These are phyloP conservation scores for Solanum acaule DNA, from an alignment of 257 asterid species.

Conservation along the genomic window DNA sequence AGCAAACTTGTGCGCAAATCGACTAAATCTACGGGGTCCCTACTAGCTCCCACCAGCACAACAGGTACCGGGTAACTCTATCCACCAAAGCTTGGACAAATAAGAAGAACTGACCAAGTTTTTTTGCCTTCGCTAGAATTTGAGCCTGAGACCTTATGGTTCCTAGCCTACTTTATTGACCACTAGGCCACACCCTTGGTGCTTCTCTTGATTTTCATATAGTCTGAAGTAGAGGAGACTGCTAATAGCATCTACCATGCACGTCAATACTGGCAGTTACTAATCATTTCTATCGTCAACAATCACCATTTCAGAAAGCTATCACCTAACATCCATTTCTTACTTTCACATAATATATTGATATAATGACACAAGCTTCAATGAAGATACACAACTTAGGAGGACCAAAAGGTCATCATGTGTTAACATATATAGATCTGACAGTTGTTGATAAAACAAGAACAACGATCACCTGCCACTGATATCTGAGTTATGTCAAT, in stretches of 20 bases:
- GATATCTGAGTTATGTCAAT: slow-evolving; percentile 90
- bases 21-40: background rate
- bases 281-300: background rate
- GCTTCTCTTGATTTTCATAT: background rate
- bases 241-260: background rate
- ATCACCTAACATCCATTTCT: background rate
- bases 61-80: background rate
- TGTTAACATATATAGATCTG: background rate
- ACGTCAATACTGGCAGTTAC: background rate
- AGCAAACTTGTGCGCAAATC: background rate
- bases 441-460: background rate
- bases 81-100: background rate
- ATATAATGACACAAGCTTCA: background rate
- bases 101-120: background rate
- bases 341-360: background rate
- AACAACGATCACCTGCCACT: slow-evolving; percentile 59
- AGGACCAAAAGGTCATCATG: background rate
- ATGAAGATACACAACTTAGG: background rate
- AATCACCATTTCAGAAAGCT: background rate
- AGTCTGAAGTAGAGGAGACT: background rate
- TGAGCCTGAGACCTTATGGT: background rate
- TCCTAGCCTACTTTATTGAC: background rate
- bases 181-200: background rate
- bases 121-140: background rate
- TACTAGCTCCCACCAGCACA: background rate